phyloP scores from a whole-genome alignment of 2,329 filamentous ascomycete genomes.

The Penicillium sp. region DNA sequence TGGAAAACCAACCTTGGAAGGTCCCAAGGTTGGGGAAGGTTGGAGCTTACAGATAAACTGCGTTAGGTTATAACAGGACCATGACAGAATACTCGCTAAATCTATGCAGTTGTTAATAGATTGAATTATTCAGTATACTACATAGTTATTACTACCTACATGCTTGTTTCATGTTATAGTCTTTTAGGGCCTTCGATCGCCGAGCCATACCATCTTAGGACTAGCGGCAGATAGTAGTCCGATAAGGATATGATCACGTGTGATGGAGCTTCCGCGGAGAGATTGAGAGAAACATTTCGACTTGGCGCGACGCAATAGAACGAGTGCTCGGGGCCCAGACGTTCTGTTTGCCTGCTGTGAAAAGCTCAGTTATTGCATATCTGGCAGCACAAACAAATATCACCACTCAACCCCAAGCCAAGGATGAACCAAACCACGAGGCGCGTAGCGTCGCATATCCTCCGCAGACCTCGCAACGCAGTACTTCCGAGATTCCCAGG shows the following conservation, averaged over 20 bases:
- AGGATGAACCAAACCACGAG: slow-evolving; percentile 30
- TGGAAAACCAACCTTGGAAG: too few species aligned
- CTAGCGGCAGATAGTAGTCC: not conserved
- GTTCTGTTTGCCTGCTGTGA: not conserved
- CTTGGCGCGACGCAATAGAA: not conserved
- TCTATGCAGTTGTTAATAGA: too few species aligned
- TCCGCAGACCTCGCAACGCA: slow-evolving; percentile 19
- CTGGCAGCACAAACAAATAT: not conserved
- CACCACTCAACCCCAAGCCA: not conserved
- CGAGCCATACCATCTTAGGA: not conserved
- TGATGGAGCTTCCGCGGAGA: slow-evolving; percentile 25
- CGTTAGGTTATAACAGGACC: too few species aligned
- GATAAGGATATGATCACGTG: slow-evolving; percentile 26
- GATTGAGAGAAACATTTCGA: slow-evolving; percentile 15
- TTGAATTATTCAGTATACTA: too few species aligned
- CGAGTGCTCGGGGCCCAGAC: not conserved
- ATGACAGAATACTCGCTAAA: too few species aligned
- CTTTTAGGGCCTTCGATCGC: not conserved
- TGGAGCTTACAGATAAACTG: too few species aligned
- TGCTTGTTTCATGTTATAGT: too few species aligned
- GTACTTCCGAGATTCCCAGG: slow-evolving; percentile 13
- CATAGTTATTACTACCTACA: not conserved
- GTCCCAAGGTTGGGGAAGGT: too few species aligned
- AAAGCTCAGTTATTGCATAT: rapidly evolving
- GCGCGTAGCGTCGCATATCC: slow-evolving; percentile 26